Percentiles rank a stretch among this genome's conserved stretches.
These are phyloP conservation scores for Pelargonium citronellum DNA, from an alignment of 441 rosid genomes.

Conservation along the genomic window DNA sequence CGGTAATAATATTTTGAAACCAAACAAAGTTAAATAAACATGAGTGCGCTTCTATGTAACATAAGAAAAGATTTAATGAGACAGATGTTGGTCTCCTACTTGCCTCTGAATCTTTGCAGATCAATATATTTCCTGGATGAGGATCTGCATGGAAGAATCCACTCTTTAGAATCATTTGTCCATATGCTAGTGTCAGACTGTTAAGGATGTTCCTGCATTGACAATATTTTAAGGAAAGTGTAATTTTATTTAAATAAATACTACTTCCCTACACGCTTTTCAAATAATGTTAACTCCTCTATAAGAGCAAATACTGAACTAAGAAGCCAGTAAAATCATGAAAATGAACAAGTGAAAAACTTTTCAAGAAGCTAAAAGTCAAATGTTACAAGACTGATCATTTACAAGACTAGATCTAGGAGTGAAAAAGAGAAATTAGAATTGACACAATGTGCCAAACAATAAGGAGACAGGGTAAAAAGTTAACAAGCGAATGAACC, in stretches of 20 bases:
- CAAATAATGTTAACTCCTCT: background rate
- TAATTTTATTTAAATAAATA: slow-evolving; percentile 8
- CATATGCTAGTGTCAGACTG: slow-evolving; percentile 76
- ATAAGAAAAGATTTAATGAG: background rate
- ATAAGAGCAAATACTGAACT: background rate
- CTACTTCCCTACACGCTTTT: background rate
- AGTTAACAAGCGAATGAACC: background rate
- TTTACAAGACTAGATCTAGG: background rate
- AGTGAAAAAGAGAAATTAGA: background rate
- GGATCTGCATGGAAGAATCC: slow-evolving; percentile 99
- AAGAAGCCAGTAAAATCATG: background rate
- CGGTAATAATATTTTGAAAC: background rate
- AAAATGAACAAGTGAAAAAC: background rate
- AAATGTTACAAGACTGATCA: background rate
- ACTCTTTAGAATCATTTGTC: slow-evolving; percentile 93
- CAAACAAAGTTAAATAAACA: background rate
- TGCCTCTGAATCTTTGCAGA: slow-evolving; percentile 85
- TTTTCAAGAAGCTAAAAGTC: background rate
- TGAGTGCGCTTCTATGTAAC: background rate
- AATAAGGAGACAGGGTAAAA: too few relatives aligned
- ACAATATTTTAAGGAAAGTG: slow-evolving; percentile 17
- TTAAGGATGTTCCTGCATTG: slow-evolving; percentile 66
- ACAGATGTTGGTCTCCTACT: slow-evolving; percentile 25
- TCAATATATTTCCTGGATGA: slow-evolving; percentile 92
- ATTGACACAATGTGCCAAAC: background rate